Base-by-base conservation (phyloP, 345 rosid genomes). In the Lepidium sativum region DNA sequence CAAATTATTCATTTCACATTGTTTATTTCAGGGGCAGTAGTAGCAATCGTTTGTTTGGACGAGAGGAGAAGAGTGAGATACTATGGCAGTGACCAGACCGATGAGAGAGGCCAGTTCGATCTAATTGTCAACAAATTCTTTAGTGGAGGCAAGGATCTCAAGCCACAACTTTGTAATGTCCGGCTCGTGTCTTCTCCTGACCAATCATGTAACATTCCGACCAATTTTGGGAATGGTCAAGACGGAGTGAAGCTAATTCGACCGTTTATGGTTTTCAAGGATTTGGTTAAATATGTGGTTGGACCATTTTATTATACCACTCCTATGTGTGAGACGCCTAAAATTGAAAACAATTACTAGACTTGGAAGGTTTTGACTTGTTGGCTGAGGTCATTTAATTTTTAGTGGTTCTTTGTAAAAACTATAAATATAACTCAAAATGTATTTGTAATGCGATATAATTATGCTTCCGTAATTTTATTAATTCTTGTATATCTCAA, bases 181-280 rank as follows among this genome's bases (percentile, higher is more conserved):
- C 78, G 96, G 71, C 74, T 88, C 2, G 83, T 91, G 2, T 88
- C 89, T 14, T 86, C 94, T 6, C 81, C 91, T 0, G 83, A 86
- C 69, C 71, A 67, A 7, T 43, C 83, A 3, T 91, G 97, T 65
- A 47, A 81, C 47, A 63, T 91, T 9, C 71, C 84, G 31, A 91
- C 96, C 23, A 55, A 91, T 75, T 88, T 86, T 2, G 84, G 82
- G 3, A 72, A 81, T 0, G 97, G 97, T 1, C 63, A 75, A 61
- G 57, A 71, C 0, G 97, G 97, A 15, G 81, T 84, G 6, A 78
- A 83, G 35, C 85, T 91, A 17, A 23, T 51, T 45, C 65, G 62
- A 42, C 94, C 96, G 1, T 44, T 73, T 8, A 59, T 33, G 8
- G 49, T 84, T 9, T 88, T 79, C 29, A 73, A 78, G 17, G 85